Evolutionary conservation across 371 early-diverging fungal genomes (phyloP).

Genomic region (Fennellomyces sp.): DNA sequence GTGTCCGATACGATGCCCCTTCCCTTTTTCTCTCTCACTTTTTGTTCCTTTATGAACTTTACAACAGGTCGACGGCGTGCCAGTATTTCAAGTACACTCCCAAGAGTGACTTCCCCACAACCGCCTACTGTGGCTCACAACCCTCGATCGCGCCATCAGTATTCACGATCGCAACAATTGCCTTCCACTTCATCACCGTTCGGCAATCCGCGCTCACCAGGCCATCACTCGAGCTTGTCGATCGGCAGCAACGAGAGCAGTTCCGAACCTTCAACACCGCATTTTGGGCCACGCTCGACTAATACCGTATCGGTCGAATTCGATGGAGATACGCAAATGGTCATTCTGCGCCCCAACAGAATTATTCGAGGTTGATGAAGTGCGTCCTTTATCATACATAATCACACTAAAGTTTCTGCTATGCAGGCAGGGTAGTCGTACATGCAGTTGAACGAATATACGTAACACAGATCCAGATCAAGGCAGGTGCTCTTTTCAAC

Average conservation of each 20-base stretch:
- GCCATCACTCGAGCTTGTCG: slow-evolving; percentile 11
- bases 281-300: not conserved
- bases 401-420: not conserved
- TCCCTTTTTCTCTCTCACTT: too few relatives aligned
- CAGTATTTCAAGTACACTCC: not conserved
- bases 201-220: not conserved
- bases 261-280: not conserved
- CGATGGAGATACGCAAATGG: slow-evolving; percentile 41
- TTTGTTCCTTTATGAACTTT: too few relatives aligned
- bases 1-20: too few relatives aligned
- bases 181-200: slow-evolving; percentile 10
- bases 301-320: slow-evolving; percentile 16
- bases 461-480: slow-evolving; percentile 38
- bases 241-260: slow-evolving; percentile 2
- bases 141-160: slow-evolving; percentile 13
- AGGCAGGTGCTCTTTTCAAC: slow-evolving; percentile 27
- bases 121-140: not conserved
- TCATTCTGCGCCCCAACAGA: slow-evolving; percentile 43
- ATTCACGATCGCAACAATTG: slow-evolving; percentile 20
- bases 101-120: not conserved
- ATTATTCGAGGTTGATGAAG: slow-evolving; percentile 30
- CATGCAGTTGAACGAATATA: slow-evolving; percentile 28
- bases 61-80: too few relatives aligned
- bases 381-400: not conserved
- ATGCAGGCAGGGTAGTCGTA: slow-evolving; percentile 33